Conservation (phyloP, 139 green algal species). For the Trebouxia sp. region DNA sequence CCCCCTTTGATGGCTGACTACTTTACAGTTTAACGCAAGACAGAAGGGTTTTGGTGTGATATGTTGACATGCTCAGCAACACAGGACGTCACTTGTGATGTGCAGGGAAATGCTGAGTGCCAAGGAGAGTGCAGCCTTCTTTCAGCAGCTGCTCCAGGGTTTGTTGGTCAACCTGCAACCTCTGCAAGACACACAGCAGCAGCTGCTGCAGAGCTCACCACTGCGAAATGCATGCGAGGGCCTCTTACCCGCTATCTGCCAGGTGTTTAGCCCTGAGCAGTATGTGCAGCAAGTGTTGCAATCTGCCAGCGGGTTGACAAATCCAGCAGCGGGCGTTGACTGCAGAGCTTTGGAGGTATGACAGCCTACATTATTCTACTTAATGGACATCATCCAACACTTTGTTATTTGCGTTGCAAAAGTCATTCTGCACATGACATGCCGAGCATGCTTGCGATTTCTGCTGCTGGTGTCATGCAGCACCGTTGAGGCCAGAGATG, state of each 20-base stretch:
- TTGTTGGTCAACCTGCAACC: background rate
- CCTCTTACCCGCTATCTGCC: background rate
- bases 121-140: background rate
- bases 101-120: background rate
- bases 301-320: background rate
- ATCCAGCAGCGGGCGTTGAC: background rate
- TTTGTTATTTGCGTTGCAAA: too few species aligned
- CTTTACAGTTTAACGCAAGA: too few species aligned
- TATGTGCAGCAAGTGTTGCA: background rate
- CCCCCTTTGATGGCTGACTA: too few species aligned
- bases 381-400: too few species aligned
- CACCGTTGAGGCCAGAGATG: too few species aligned
- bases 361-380: too few species aligned
- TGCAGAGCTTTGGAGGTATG: background rate
- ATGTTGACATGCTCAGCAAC: too few species aligned
- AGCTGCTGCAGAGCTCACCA: background rate
- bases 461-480: too few species aligned
- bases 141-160: slow-evolving; percentile 13
- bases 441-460: too few species aligned
- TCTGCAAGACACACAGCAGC: background rate
- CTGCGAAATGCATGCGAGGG: background rate
- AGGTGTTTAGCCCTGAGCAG: background rate
- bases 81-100: background rate
- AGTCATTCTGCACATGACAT: too few species aligned
- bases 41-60: too few species aligned